A percentile compares a stretch with the other conserved stretches of the same genome.
Evolutionary conservation across 768 basidiomycete species (phyloP).

Genomic region (Pleurotus pulmonarius): DNA sequence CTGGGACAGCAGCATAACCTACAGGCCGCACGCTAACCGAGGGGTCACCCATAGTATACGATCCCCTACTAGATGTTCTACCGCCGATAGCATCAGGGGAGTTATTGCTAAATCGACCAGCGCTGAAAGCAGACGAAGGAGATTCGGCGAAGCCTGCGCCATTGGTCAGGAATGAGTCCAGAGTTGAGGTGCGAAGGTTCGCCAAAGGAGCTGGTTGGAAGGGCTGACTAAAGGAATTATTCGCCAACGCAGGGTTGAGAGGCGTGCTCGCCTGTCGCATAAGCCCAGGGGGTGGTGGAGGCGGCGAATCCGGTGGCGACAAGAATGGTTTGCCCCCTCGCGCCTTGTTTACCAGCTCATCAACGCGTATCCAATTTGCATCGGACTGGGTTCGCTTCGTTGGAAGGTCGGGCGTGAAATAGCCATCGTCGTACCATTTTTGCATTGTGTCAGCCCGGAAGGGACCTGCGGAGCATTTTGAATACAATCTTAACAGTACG

Average conservation of each 20-base stretch:
- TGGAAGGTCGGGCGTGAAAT: slow-evolving; percentile 78
- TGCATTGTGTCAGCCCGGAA: slow-evolving; percentile 91
- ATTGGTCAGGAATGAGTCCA: slow-evolving; percentile 56
- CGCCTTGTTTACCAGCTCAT: slow-evolving; percentile 50
- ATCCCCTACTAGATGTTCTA: slow-evolving; percentile 30
- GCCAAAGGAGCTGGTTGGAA: slow-evolving; percentile 68
- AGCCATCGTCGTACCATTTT: slow-evolving; percentile 90
- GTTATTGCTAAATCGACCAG: slow-evolving; percentile 55
- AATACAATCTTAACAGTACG: slow-evolving; percentile 6
- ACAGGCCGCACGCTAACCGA: slow-evolving; percentile 27
- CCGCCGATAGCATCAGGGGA: slow-evolving; percentile 68
- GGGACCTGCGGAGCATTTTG: slow-evolving; percentile 53
- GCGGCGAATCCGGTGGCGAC: slow-evolving; percentile 36
- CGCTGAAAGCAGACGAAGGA: slow-evolving; percentile 69
- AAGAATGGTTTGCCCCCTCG: slow-evolving; percentile 61
- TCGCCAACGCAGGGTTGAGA: slow-evolving; percentile 33
- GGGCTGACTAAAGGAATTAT: slow-evolving; percentile 41
- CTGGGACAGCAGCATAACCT: slow-evolving; percentile 18
- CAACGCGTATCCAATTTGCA: slow-evolving; percentile 62
- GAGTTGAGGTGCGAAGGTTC: slow-evolving; percentile 54
- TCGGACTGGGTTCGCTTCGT: slow-evolving; percentile 81
- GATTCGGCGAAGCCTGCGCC: slow-evolving; percentile 63
- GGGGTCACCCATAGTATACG: slow-evolving; percentile 33
- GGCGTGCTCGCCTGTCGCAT: slow-evolving; percentile 46
- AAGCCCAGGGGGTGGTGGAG: slow-evolving; percentile 56